A percentile compares a stretch with the other conserved stretches of the same genome.
These are phyloP conservation scores for Cytauxzoon felis DNA, from an alignment of 169 alveolate species.

Conservation along the genomic window DNA sequence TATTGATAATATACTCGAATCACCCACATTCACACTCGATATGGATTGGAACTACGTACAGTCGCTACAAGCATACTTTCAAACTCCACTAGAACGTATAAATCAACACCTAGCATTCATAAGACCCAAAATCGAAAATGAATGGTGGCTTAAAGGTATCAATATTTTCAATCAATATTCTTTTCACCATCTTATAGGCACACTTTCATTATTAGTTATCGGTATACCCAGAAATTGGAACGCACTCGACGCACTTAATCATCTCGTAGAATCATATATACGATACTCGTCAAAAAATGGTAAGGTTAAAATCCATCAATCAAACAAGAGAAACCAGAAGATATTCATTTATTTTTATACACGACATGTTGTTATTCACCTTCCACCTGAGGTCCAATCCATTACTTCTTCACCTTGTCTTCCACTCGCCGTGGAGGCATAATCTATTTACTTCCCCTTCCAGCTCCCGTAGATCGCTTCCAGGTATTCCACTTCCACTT, in stretches of 20 bases:
- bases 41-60: slow-evolving; percentile 10
- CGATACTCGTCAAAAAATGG: slow-evolving; percentile 7
- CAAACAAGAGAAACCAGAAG: no score
- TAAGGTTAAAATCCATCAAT: neutral
- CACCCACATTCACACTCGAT: slow-evolving; percentile 37
- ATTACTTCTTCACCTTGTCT: no score
- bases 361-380: no score
- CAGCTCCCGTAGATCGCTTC: no score
- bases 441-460: no score
- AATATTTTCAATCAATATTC: neutral
- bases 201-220: slow-evolving; percentile 44
- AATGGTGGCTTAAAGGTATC: slow-evolving; percentile 62
- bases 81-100: slow-evolving; percentile 46
- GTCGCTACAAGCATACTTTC: neutral
- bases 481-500: no score
- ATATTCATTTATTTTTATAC: no score
- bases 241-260: slow-evolving; percentile 17
- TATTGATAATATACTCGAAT: slow-evolving; percentile 40
- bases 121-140: slow-evolving; percentile 26
- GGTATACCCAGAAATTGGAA: slow-evolving; percentile 61
- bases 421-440: no score
- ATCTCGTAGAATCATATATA: slow-evolving; percentile 33
- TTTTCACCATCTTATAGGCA: slow-evolving; percentile 15
- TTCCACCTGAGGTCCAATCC: no score
- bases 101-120: slow-evolving; percentile 13